A percentile compares a stretch with the other conserved stretches of the same genome.
phyloP scores from a whole-genome alignment of 257 asterid genomes.

The Verbascum thapsus region DNA sequence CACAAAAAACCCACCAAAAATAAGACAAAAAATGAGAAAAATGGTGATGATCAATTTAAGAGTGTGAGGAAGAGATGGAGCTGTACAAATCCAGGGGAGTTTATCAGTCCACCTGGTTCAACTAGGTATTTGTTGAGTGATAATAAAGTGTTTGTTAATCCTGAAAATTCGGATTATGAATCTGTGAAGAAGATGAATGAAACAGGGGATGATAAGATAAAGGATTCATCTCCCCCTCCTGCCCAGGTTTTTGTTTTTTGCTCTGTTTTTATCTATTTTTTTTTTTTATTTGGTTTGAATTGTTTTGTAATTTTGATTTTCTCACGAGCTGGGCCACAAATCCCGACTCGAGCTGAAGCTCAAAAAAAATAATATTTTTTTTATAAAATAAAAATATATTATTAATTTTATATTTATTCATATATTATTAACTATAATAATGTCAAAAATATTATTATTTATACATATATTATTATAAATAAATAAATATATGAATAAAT shows the following conservation, averaged over 20 bases:
- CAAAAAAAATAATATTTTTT: no score
- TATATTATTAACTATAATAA: no score
- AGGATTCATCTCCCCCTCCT: constrained; percentile 29
- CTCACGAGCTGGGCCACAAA: no score
- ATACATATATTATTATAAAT: no score
- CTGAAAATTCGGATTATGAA: constrained; percentile 23
- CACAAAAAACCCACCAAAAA: constrained; percentile 27
- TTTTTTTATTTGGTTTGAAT: not conserved
- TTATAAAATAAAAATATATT: no score
- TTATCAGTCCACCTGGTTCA: constrained; percentile 77
- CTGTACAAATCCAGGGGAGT: constrained; percentile 55
- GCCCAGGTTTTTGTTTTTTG: constrained; percentile 46
- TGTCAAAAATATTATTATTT: no score
- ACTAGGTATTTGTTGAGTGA: constrained; percentile 69
- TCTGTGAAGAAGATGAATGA: constrained; percentile 32
- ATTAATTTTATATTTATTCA: no score
- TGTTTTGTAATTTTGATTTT: no score
- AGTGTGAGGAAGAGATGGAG: constrained; percentile 51
- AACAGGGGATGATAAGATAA: constrained; percentile 22
- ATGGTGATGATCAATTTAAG: constrained; percentile 18
- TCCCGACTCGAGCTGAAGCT: no score
- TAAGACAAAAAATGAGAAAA: constrained; percentile 22
- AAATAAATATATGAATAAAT: no score
- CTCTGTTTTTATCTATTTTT: not conserved
- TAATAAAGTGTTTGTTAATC: constrained; percentile 34